Evolutionary conservation across 129 eudicot species (phyloP).

Genomic region (Artemisia annua): DNA sequence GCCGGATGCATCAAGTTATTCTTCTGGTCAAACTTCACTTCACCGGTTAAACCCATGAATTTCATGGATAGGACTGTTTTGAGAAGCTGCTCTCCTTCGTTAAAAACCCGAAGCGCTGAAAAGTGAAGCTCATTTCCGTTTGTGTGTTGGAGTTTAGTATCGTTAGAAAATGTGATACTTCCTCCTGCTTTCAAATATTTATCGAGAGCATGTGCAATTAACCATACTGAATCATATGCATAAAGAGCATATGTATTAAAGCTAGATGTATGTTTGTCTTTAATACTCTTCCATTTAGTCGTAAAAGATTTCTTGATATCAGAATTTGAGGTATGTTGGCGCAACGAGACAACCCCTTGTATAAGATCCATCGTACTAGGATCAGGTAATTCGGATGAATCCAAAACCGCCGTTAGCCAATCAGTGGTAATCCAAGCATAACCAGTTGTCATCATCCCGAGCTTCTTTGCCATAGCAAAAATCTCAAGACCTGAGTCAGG

Average conservation of each 20-base stretch:
- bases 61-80: constrained; percentile 32
- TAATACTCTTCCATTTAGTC: constrained; percentile 43
- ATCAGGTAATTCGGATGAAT: constrained; percentile 23
- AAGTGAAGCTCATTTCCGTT: constrained; percentile 13
- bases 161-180: constrained; percentile 40
- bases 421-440: constrained; percentile 62
- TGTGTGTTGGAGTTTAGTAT: constrained; percentile 16
- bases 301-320: constrained; percentile 29
- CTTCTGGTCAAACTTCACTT: constrained; percentile 32
- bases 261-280: constrained; percentile 8
- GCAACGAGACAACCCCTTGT: constrained; percentile 49
- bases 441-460: constrained; percentile 54
- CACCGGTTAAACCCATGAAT: constrained; percentile 58
- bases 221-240: constrained; percentile 63
- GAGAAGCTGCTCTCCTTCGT: constrained; percentile 50
- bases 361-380: constrained; percentile 10
- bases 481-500: constrained; percentile 21
- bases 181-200: constrained; percentile 47
- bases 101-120: constrained; percentile 42
- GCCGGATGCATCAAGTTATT: constrained; percentile 44
- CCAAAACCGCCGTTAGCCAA: constrained; percentile 60
- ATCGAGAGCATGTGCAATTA: constrained; percentile 55
- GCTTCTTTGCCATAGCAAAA: constrained; percentile 36
- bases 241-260: constrained; percentile 46
- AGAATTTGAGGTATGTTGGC: constrained; percentile 43